phyloP scores from a whole-genome alignment of 805 yeast genomes.

The Hanseniaspora pseudoguilliermondii region DNA sequence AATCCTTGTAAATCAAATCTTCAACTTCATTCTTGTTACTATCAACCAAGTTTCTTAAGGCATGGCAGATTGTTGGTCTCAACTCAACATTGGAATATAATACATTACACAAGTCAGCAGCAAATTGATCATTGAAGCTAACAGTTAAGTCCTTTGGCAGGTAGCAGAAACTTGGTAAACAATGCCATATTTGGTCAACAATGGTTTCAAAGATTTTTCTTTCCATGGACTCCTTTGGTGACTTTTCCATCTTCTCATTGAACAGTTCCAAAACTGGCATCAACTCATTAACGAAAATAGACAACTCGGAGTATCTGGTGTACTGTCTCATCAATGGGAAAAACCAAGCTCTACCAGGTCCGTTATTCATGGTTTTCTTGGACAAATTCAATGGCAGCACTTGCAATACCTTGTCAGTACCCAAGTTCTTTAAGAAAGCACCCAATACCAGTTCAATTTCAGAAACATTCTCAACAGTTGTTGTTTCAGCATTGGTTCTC shows the following conservation, averaged over 20 bases:
- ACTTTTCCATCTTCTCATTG: conserved; percentile 33
- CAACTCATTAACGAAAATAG: conserved; percentile 48
- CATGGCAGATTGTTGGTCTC: conserved; percentile 74
- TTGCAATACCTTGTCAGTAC: conserved; percentile 71
- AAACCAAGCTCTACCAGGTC: conserved; percentile 80
- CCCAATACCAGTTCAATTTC: conserved; percentile 74
- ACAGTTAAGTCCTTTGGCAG: conserved; percentile 60
- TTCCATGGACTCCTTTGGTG: conserved; percentile 50
- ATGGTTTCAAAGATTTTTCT: conserved; percentile 71
- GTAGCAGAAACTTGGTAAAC: conserved; percentile 79
- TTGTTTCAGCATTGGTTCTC: conserved; percentile 62
- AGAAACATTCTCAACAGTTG: conserved; percentile 41
- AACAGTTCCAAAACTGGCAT: conserved; percentile 54
- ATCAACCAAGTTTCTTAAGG: conserved; percentile 64
- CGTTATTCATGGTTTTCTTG: conserved; percentile 29
- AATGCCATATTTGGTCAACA: conserved; percentile 82
- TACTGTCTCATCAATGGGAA: conserved; percentile 83
- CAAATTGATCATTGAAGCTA: conserved; percentile 64
- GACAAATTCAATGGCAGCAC: conserved; percentile 68
- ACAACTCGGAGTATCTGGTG: conserved; percentile 55
- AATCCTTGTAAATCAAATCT: conserved; percentile 39
- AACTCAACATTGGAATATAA: conserved; percentile 63
- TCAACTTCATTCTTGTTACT: conserved; percentile 34
- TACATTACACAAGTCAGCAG: conserved; percentile 57
- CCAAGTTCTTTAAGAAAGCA: conserved; percentile 65